Percentiles rank a stretch among this genome's conserved stretches.
Conservation (phyloP, 2,329 filamentous ascomycete genomes). For the Fusarium nurragi region DNA sequence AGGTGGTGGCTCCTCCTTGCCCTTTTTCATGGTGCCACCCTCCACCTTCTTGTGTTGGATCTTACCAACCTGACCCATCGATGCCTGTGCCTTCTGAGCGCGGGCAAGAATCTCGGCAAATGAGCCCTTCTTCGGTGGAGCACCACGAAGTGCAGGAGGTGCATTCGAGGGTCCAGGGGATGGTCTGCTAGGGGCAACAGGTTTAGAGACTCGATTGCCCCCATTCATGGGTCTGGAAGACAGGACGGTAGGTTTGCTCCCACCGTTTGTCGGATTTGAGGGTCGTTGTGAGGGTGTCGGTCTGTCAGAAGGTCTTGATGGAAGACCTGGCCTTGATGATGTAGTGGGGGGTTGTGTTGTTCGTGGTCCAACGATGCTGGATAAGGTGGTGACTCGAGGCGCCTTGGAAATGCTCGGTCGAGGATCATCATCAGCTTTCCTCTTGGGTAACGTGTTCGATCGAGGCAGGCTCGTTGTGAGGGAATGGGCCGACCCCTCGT, state of each 20-base stretch:
- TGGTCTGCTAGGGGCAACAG: constrained; percentile 36
- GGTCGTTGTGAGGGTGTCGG: constrained; percentile 39
- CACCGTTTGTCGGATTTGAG: constrained; percentile 24
- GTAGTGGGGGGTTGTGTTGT: constrained; percentile 32
- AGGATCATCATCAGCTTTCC: constrained; percentile 66
- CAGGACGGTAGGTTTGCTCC: constrained; percentile 29
- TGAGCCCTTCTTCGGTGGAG: constrained; percentile 76
- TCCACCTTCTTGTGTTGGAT: constrained; percentile 81
- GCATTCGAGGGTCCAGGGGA: constrained; percentile 47
- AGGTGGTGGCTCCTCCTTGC: constrained; percentile 54
- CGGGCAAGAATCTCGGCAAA: constrained; percentile 79
- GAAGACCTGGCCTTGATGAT: constrained; percentile 31
- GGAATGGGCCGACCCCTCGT: constrained; percentile 53
- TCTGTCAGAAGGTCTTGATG: constrained; percentile 43
- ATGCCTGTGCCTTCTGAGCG: constrained; percentile 71
- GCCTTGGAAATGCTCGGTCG: constrained; percentile 54
- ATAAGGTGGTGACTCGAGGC: constrained; percentile 47
- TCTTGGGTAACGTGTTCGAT: constrained; percentile 55
- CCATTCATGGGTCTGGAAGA: constrained; percentile 44
- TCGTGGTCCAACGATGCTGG: constrained; percentile 38
- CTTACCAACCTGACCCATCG: constrained; percentile 70
- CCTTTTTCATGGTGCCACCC: constrained; percentile 61
- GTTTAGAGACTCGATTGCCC: constrained; percentile 39
- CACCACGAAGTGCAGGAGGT: constrained; percentile 54
- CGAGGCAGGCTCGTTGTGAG: constrained; percentile 46